Percentiles rank a stretch among this genome's conserved stretches.
Evolutionary conservation across 371 early-diverging fungal genomes (phyloP).

Genomic region (Mortierella sp.): DNA sequence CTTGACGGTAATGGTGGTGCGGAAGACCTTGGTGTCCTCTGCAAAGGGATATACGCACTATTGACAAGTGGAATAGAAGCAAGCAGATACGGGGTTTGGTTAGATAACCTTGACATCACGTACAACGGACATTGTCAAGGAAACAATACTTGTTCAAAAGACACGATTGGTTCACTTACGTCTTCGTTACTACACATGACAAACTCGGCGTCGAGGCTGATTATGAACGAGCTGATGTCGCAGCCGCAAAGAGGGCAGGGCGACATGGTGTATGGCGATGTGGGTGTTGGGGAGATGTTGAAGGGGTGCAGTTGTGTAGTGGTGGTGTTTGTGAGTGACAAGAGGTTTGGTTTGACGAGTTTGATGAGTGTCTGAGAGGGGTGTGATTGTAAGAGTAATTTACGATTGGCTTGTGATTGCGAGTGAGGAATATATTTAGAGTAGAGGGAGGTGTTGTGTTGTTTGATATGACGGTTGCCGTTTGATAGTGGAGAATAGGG

Average conservation of each 20-base stretch:
- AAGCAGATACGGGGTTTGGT: too few relatives aligned
- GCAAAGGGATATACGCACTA: conserved; percentile 51
- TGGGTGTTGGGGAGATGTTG: background rate
- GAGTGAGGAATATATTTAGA: too few relatives aligned
- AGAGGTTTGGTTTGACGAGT: too few relatives aligned
- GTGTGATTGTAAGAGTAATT: background rate
- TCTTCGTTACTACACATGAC: conserved; percentile 41
- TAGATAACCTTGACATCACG: background rate
- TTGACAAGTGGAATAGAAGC: background rate
- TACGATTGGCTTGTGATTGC: too few relatives aligned
- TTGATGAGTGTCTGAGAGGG: too few relatives aligned
- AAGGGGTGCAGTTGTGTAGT: background rate
- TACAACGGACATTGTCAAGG: too few relatives aligned
- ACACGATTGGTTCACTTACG: too few relatives aligned
- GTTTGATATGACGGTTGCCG: too few relatives aligned
- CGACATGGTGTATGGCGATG: conserved; percentile 11
- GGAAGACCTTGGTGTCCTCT: conserved; percentile 6
- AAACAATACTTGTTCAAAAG: too few relatives aligned
- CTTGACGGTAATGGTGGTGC: conserved; percentile 1
- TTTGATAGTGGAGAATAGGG: too few relatives aligned
- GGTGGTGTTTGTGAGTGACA: too few relatives aligned
- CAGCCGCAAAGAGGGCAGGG: conserved; percentile 30
- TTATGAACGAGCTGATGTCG: conserved; percentile 8
- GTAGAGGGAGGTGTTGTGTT: too few relatives aligned
- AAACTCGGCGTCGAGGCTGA: conserved; percentile 27